These are phyloP conservation scores for Wolfiporia cocos DNA, from an alignment of 1,284 basidiomycete species.

Conservation along the genomic window DNA sequence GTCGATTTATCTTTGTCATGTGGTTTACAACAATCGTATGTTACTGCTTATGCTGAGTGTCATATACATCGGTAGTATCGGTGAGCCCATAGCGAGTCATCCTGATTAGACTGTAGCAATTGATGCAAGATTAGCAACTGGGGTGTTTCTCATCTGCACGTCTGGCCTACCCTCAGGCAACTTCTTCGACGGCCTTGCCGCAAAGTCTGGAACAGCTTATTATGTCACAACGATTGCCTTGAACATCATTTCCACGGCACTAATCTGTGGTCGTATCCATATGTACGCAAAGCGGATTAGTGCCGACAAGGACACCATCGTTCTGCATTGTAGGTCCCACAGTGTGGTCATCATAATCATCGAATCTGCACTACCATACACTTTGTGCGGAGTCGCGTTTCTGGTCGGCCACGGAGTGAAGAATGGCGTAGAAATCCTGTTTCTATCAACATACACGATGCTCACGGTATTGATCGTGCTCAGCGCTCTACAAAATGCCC, in stretches of 20 bases:
- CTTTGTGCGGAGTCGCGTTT: constrained; percentile 10
- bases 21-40: constrained; percentile 10
- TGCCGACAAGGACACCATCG: constrained; percentile 4
- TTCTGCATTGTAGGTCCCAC: too few relatives aligned
- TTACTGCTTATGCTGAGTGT: constrained; percentile 5
- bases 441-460: constrained; percentile 14
- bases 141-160: neutral
- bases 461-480: constrained; percentile 13
- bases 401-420: constrained; percentile 10
- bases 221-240: constrained; percentile 10
- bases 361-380: constrained; percentile 15
- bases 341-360: constrained; percentile 7
- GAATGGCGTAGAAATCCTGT: constrained; percentile 11
- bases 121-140: neutral
- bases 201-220: constrained; percentile 10
- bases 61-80: constrained; percentile 7
- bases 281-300: constrained; percentile 6
- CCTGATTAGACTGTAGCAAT: neutral
- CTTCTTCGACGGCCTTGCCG: constrained; percentile 15
- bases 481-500: neutral
- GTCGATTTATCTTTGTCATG: constrained; percentile 10
- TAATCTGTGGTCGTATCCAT: constrained; percentile 15
- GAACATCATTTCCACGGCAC: constrained; percentile 12
- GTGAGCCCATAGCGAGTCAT: neutral
- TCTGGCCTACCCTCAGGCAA: constrained; percentile 12